A percentile compares a stretch with the other conserved stretches of the same genome.
Conservation (phyloP, 2,329 filamentous ascomycete species). For the Phialocephala sp. region DNA sequence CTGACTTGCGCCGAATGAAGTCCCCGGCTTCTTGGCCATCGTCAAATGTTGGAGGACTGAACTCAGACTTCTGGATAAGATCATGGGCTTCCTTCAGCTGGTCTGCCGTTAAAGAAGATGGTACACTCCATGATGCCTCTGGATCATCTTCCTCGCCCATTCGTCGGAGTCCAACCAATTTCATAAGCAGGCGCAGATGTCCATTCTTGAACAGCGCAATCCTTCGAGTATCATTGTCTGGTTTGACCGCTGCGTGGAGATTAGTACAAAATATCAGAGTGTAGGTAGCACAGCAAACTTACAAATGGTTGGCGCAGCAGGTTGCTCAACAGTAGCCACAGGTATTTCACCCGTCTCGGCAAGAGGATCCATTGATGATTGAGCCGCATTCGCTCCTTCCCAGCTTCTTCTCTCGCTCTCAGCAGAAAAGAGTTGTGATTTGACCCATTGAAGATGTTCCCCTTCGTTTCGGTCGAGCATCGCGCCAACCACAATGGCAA, state of each 20-base stretch:
- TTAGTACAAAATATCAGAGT: slow-evolving; percentile 31
- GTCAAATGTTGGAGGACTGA: slow-evolving; percentile 78
- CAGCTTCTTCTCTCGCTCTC: slow-evolving; percentile 77
- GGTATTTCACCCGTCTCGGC: slow-evolving; percentile 44
- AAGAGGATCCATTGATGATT: slow-evolving; percentile 47
- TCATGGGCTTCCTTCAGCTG: slow-evolving; percentile 72
- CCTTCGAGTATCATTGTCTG: slow-evolving; percentile 69
- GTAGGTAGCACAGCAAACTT: slow-evolving; percentile 43
- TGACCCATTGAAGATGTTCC: slow-evolving; percentile 82
- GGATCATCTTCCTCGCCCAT: slow-evolving; percentile 65
- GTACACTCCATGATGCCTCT: slow-evolving; percentile 80
- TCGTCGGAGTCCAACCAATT: slow-evolving; percentile 72
- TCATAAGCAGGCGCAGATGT: slow-evolving; percentile 84
- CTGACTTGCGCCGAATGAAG: slow-evolving; percentile 73
- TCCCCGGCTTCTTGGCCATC: slow-evolving; percentile 72
- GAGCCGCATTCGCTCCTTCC: slow-evolving; percentile 72
- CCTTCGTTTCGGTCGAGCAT: slow-evolving; percentile 80
- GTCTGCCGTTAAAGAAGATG: slow-evolving; percentile 66
- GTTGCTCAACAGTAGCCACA: slow-evolving; percentile 41
- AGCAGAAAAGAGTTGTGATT: slow-evolving; percentile 70
- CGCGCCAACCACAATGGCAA: slow-evolving; percentile 80
- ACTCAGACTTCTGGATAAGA: slow-evolving; percentile 77
- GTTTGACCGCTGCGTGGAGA: slow-evolving; percentile 35
- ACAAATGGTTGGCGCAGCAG: slow-evolving; percentile 58
- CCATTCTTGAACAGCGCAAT: slow-evolving; percentile 88